phyloP scores from a whole-genome alignment of 2,329 filamentous ascomycete species.

The Onygena corvina region DNA sequence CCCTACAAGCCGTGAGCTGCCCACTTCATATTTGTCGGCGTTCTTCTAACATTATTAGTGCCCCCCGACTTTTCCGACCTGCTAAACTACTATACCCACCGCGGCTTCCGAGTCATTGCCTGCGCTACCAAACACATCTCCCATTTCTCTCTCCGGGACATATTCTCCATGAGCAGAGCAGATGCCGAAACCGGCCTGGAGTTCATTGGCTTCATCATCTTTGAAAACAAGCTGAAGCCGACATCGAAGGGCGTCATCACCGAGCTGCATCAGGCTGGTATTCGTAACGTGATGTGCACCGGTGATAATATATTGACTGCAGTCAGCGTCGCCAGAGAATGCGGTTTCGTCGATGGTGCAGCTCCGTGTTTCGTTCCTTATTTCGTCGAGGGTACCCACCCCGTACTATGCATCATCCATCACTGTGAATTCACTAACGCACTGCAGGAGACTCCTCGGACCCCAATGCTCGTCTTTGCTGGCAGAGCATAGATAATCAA shows the following conservation, averaged over 20 bases:
- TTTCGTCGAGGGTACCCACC: slow-evolving; percentile 67
- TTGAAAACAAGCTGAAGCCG: slow-evolving; percentile 95
- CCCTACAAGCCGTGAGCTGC: slow-evolving; percentile 58
- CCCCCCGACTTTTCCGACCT: slow-evolving; percentile 83
- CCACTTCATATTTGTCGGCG: neutral
- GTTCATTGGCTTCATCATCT: slow-evolving; percentile 93
- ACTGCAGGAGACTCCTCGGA: slow-evolving; percentile 65
- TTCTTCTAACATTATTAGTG: slow-evolving; percentile 37
- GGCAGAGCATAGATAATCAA: slow-evolving; percentile 91
- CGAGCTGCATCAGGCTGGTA: slow-evolving; percentile 70
- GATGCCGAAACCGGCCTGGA: slow-evolving; percentile 75
- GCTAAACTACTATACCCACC: slow-evolving; percentile 80
- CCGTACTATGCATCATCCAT: too few relatives aligned
- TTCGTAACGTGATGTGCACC: slow-evolving; percentile 84
- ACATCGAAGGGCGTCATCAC: slow-evolving; percentile 69
- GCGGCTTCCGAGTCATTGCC: slow-evolving; percentile 91
- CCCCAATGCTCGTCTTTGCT: slow-evolving; percentile 59
- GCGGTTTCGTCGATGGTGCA: slow-evolving; percentile 74
- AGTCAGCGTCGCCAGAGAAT: slow-evolving; percentile 58
- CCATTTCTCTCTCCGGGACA: slow-evolving; percentile 84
- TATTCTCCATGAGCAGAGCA: slow-evolving; percentile 80
- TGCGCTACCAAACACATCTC: slow-evolving; percentile 81
- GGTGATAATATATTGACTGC: slow-evolving; percentile 78
- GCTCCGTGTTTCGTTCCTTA: slow-evolving; percentile 89
- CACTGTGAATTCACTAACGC: too few relatives aligned